A percentile compares a stretch with the other conserved stretches of the same genome.
These are phyloP conservation scores for Ophiostoma australiae DNA, from an alignment of 2,329 filamentous ascomycete species.

Conservation along the genomic window DNA sequence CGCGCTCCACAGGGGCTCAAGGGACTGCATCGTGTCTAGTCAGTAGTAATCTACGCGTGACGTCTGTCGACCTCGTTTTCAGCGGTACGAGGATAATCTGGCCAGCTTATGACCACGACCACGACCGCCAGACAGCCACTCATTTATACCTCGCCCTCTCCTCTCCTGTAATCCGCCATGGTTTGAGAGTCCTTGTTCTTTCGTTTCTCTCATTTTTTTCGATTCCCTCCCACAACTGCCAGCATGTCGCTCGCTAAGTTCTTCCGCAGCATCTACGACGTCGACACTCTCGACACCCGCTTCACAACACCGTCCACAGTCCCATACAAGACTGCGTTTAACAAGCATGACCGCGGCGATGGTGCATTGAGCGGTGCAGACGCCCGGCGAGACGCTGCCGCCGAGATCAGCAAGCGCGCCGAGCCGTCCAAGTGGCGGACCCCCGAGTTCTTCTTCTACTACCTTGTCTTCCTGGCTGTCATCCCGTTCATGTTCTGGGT, in stretches of 20 bases:
- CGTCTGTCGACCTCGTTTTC: conserved; percentile 7
- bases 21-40: conserved; percentile 11
- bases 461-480: conserved; percentile 57
- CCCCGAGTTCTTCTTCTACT: conserved; percentile 80
- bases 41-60: conserved; percentile 2
- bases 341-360: conserved; percentile 33
- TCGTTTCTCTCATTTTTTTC: conserved; percentile 6
- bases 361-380: conserved; percentile 32
- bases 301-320: conserved; percentile 62
- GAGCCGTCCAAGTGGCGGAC: conserved; percentile 77
- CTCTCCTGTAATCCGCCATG: conserved; percentile 13
- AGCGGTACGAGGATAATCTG: not conserved
- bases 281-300: conserved; percentile 44
- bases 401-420: conserved; percentile 35
- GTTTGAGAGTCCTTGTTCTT: conserved; percentile 2
- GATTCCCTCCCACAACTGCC: not conserved
- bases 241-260: conserved; percentile 39
- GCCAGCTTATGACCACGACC: not conserved
- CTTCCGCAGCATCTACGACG: conserved; percentile 48
- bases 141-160: not conserved
- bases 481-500: conserved; percentile 88
- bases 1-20: conserved; percentile 4
- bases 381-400: conserved; percentile 12
- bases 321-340: conserved; percentile 56
- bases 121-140: not conserved